Percentiles rank a stretch among this genome's conserved stretches.
Conservation (phyloP, 345 rosid species). For the Dovyalis caffra region DNA sequence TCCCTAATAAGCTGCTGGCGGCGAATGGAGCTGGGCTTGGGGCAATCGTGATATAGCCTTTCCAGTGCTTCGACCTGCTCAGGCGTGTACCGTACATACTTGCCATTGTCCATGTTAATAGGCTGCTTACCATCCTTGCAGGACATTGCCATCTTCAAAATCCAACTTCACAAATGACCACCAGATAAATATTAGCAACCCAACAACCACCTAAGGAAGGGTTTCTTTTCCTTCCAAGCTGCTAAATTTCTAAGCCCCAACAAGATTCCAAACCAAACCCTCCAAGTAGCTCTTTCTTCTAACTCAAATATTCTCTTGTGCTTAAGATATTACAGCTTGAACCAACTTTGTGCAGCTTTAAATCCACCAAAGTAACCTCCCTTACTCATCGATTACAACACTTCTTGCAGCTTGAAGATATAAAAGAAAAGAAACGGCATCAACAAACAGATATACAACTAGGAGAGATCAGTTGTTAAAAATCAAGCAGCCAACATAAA, state of each 20-base stretch:
- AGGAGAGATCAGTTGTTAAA: neutral
- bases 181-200: neutral
- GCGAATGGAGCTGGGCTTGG: constrained; percentile 98
- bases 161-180: constrained; percentile 12
- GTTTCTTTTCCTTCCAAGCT: neutral
- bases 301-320: neutral
- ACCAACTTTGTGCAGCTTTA: neutral
- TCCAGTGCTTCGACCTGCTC: constrained; percentile 99
- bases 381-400: neutral
- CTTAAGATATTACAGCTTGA: neutral
- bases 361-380: neutral
- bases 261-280: constrained; percentile 9
- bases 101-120: constrained; percentile 82
- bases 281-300: neutral
- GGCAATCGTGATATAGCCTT: constrained; percentile 98
- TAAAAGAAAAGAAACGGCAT: neutral
- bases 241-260: neutral
- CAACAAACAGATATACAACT: neutral
- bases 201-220: neutral
- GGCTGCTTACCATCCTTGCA: constrained; percentile 80
- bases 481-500: neutral
- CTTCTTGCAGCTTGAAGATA: neutral
- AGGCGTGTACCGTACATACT: constrained; percentile 98
- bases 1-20: constrained; percentile 97
- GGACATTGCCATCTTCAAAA: constrained; percentile 73